Evolutionary conservation across 2,329 filamentous ascomycete genomes (phyloP).

Genomic region (Dactylellina drechsleri): DNA sequence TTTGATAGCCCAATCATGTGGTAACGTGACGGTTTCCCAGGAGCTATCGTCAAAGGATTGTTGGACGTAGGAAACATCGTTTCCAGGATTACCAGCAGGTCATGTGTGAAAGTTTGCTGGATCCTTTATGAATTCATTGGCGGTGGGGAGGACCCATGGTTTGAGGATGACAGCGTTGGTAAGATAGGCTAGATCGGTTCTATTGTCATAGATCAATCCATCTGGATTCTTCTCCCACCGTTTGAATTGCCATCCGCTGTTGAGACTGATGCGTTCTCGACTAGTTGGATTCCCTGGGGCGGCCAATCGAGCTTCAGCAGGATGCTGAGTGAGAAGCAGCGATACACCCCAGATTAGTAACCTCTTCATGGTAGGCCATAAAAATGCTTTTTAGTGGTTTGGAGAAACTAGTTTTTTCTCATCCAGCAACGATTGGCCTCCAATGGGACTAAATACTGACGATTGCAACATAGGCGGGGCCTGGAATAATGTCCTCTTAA

Average conservation of each 20-base stretch:
- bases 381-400: neutral
- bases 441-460: no score
- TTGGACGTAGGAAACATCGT: slow-evolving; percentile 60
- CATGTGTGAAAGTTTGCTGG: slow-evolving; percentile 59
- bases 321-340: slow-evolving; percentile 7
- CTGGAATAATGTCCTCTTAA: no score
- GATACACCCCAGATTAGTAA: slow-evolving; percentile 9
- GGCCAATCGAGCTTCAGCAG: slow-evolving; percentile 1
- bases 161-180: slow-evolving; percentile 59
- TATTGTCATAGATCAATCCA: slow-evolving; percentile 60
- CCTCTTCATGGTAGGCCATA: neutral
- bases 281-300: slow-evolving; percentile 1
- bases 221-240: slow-evolving; percentile 62
- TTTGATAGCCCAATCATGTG: slow-evolving; percentile 67
- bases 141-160: slow-evolving; percentile 63
- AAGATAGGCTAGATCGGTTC: slow-evolving; percentile 55
- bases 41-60: slow-evolving; percentile 61
- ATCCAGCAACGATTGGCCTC: neutral
- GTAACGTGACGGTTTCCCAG: slow-evolving; percentile 64
- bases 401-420: neutral
- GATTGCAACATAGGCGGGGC: no score
- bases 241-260: slow-evolving; percentile 62
- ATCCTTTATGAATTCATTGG: slow-evolving; percentile 62
- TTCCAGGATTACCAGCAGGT: slow-evolving; percentile 59
- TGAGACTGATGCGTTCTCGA: slow-evolving; percentile 60